Base-by-base conservation (phyloP, 1,284 basidiomycete species). In the Chiua sp. region DNA sequence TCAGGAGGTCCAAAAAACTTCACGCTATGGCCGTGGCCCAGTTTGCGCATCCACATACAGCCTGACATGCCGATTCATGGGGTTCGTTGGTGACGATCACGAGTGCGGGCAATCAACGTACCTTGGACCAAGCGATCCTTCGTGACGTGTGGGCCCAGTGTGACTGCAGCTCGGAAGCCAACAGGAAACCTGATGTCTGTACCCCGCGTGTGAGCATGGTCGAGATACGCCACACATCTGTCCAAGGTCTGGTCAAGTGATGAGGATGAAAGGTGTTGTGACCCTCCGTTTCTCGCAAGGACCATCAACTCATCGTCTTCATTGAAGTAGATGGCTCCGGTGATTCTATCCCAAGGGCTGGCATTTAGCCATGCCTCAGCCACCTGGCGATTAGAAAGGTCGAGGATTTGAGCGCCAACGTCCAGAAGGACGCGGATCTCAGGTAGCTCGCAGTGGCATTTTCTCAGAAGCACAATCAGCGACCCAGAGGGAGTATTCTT, bases 391-490 rank as follows among this genome's bases (percentile, higher is more conserved):
- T 83, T 85, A 16, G 71, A 64, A 47, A 83, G 63, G n/a, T 85
- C 83, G 22, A 86, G 70, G 68, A 85, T 81, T 62, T 85, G 84
- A 0, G 84, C 84, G 0, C 84, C 84, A n/a, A 86, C 81, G 49
- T 85, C 83, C n/a, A 85, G 68, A 13, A 85, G 62, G 2, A 84
- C 81, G 6, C 73, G 74, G 18, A 82, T 74, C 22, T 75, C 66
- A 1, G 77, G 78, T 0, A 58, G 69, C 72, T 12, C 72, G 61
- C 16, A 61, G 65, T 2, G n/a, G 71, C 73, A 16, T 69, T 60
- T 7, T 49, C 50, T n/a, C n/a, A n/a, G n/a, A n/a, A n/a, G n/a
- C n/a, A n/a, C 52, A 57, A 5, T 55, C 59, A 39, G 49, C 47
- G 12, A 78, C 72, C 83, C 83, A 85, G 4, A 60, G 59, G 30